Evolutionary conservation across 1,284 basidiomycete species (phyloP).

Genomic region (Cryptococcus sp.): DNA sequence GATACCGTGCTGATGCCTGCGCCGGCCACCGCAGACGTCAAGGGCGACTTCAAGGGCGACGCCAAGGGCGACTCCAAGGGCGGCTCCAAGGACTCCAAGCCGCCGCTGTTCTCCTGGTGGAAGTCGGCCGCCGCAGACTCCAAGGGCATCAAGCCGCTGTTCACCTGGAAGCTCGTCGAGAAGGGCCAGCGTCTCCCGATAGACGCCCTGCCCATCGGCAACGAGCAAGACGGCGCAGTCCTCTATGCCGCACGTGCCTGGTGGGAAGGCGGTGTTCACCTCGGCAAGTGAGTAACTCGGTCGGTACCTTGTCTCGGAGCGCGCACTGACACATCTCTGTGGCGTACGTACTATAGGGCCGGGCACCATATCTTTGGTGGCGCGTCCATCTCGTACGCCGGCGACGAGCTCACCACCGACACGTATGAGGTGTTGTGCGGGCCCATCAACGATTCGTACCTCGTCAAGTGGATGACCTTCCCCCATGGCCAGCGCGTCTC

Average conservation of each 20-base stretch:
- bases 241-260: conserved; percentile 44
- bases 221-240: conserved; percentile 38
- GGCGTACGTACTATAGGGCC: conserved; percentile 19
- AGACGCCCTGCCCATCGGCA: conserved; percentile 45
- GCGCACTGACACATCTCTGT: not conserved
- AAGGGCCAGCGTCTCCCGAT: conserved; percentile 29
- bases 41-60: too few relatives aligned
- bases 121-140: conserved; percentile 17
- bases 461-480: conserved; percentile 45
- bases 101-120: not conserved
- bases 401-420: conserved; percentile 36
- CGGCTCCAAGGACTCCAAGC: too few relatives aligned
- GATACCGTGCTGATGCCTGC: too few relatives aligned
- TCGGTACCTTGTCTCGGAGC: not conserved
- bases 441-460: conserved; percentile 26
- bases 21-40: too few relatives aligned
- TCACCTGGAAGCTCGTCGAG: conserved; percentile 45
- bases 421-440: conserved; percentile 48
- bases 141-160: conserved; percentile 29
- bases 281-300: conserved; percentile 41
- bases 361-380: conserved; percentile 38
- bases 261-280: conserved; percentile 43
- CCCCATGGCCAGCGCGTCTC: conserved; percentile 30
- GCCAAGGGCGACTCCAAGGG: too few relatives aligned
- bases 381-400: conserved; percentile 42